Evolutionary conservation across 805 yeast species (phyloP).

Genomic region (Teunomyces gatunensis): DNA sequence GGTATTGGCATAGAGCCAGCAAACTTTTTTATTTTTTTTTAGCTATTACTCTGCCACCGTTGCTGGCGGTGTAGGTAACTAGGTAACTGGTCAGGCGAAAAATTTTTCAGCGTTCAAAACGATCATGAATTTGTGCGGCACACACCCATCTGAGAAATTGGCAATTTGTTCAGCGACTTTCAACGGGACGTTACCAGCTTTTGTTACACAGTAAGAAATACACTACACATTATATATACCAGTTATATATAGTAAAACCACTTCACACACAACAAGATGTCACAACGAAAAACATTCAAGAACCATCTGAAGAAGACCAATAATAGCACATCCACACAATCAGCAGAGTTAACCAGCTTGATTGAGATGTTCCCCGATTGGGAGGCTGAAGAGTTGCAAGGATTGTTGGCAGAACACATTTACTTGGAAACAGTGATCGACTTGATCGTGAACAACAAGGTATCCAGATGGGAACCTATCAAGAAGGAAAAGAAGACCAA

Average conservation of each 20-base stretch:
- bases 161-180: constrained; percentile 3
- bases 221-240: constrained; percentile 1
- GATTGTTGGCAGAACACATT: constrained; percentile 68
- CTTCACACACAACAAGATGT: constrained; percentile 8
- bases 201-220: background rate
- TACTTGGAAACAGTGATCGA: constrained; percentile 80
- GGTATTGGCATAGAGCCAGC: too few relatives aligned
- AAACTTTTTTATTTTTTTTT: background rate
- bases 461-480: constrained; percentile 92
- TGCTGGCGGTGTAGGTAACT: background rate
- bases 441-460: constrained; percentile 86
- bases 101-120: background rate
- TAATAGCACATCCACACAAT: constrained; percentile 15
- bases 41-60: background rate
- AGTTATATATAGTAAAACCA: constrained; percentile 1
- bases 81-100: constrained; percentile 3
- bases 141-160: background rate
- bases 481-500: constrained; percentile 58
- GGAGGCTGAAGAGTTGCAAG: constrained; percentile 78
- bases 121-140: constrained; percentile 1
- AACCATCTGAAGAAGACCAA: constrained; percentile 43
- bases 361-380: constrained; percentile 93
- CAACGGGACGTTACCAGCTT: background rate
- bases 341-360: constrained; percentile 50
- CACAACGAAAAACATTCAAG: constrained; percentile 41